These are phyloP conservation scores for Acanthochlamys bracteata DNA, from an alignment of 106 monocot species.

Conservation along the genomic window DNA sequence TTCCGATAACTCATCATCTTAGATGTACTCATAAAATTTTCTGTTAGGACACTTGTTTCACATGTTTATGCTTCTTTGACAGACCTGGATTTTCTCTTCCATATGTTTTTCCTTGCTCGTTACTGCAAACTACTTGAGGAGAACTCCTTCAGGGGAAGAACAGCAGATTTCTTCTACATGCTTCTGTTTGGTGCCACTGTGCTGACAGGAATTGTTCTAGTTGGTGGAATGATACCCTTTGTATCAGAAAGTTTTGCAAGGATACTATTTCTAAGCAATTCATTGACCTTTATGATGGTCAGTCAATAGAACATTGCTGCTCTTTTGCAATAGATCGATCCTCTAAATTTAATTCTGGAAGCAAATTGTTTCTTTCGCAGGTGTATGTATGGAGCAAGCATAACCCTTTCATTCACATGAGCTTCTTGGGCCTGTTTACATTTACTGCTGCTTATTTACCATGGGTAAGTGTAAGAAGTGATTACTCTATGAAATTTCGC, in stretches of 20 bases:
- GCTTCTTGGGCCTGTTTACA: conserved; percentile 93
- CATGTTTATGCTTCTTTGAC: conserved; percentile 7
- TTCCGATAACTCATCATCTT: too few species aligned
- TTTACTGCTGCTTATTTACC: conserved; percentile 95
- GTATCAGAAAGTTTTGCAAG: conserved; percentile 77
- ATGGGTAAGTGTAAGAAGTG: conserved; percentile 59
- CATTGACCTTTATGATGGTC: conserved; percentile 99
- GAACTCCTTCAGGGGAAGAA: conserved; percentile 95
- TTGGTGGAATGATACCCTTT: conserved; percentile 95
- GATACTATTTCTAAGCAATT: conserved; percentile 93
- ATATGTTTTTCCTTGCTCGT: conserved; percentile 97
- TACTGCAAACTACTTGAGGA: conserved; percentile 99
- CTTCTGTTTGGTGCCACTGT: conserved; percentile 91
- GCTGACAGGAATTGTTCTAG: conserved; percentile 70
- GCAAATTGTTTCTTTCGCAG: conserved; percentile 22
- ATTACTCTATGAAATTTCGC: background rate
- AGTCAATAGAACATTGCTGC: conserved; percentile 10
- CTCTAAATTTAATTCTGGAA: background rate
- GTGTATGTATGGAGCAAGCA: conserved; percentile 99
- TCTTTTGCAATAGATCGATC: background rate
- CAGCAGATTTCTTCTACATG: conserved; percentile 98
- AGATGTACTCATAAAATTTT: too few species aligned
- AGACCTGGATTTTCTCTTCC: conserved; percentile 97
- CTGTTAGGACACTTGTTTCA: too few species aligned
- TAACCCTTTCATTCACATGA: conserved; percentile 90